Evolutionary conservation across 78 protist species (phyloP).

Genomic region (Paulinella micropora): DNA sequence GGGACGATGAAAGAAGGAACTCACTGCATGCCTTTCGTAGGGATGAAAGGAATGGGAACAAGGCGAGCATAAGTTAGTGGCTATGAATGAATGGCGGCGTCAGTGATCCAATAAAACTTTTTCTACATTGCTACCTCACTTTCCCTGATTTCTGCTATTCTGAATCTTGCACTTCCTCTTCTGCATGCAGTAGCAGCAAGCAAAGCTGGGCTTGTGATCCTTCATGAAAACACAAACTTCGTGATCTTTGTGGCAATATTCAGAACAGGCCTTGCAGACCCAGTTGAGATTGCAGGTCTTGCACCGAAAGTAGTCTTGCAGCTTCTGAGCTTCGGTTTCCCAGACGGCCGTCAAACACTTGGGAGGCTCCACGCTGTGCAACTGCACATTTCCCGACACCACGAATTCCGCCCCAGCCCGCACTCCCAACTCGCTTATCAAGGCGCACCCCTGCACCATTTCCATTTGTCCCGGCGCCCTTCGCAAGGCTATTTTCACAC

Average conservation of each 20-base stretch:
- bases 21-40: no score
- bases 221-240: neutral
- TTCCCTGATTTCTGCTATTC: neutral
- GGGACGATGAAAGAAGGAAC: no score
- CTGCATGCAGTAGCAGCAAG: neutral
- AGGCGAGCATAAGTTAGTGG: no score
- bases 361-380: neutral
- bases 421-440: neutral
- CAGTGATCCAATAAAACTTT: no score
- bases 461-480: neutral
- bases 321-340: neutral
- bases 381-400: neutral
- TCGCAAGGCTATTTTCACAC: neutral
- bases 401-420: neutral
- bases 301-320: neutral
- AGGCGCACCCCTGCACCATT: neutral
- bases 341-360: neutral
- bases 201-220: neutral
- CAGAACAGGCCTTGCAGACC: neutral
- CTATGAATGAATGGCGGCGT: no score
- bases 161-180: neutral
- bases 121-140: no score
- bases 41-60: no score
- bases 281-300: neutral
- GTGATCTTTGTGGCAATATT: neutral